Percentiles rank a stretch among this genome's conserved stretches.
These are phyloP conservation scores for Urostyla sp. DNA, from an alignment of 73 alveolate species.

Conservation along the genomic window DNA sequence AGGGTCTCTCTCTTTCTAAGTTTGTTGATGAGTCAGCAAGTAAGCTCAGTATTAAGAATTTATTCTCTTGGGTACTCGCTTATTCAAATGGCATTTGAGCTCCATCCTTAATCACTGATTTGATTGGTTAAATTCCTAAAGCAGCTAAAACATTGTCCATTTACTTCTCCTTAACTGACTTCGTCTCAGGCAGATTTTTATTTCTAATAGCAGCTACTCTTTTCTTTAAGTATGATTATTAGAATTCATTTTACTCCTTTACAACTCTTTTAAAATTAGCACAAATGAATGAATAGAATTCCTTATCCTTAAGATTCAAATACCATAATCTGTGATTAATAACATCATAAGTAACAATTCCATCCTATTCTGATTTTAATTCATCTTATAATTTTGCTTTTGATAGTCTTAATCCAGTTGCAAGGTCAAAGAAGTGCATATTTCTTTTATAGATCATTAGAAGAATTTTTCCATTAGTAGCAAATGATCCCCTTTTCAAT, in stretches of 20 bases:
- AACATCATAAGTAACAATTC: constrained; percentile 55
- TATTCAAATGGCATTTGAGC: constrained; percentile 45
- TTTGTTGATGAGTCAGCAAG: constrained; percentile 46
- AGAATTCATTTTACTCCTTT: constrained; percentile 44
- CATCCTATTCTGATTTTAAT: constrained; percentile 30
- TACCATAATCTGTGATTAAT: constrained; percentile 54
- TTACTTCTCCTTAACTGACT: constrained; percentile 34
- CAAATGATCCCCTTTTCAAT: constrained; percentile 47
- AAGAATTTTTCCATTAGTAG: constrained; percentile 64
- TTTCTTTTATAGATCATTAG: constrained; percentile 37
- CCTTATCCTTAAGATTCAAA: constrained; percentile 50
- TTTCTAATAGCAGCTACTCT: constrained; percentile 50
- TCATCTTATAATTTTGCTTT: constrained; percentile 31
- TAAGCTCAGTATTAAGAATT: constrained; percentile 36
- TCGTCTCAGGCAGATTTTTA: constrained; percentile 46
- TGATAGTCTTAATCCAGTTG: constrained; percentile 62
- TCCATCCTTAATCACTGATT: constrained; percentile 15
- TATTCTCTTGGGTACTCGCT: constrained; percentile 36
- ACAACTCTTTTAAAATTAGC: constrained; percentile 62
- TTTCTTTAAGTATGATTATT: constrained; percentile 12
- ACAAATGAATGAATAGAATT: constrained; percentile 36
- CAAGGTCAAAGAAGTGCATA: constrained; percentile 63
- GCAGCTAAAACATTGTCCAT: constrained; percentile 59
- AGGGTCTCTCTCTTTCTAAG: constrained; percentile 52
- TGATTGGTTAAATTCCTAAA: constrained; percentile 32